Evolutionary conservation across 2,329 filamentous ascomycete species (phyloP).

Genomic region (Escovopsis sp.): DNA sequence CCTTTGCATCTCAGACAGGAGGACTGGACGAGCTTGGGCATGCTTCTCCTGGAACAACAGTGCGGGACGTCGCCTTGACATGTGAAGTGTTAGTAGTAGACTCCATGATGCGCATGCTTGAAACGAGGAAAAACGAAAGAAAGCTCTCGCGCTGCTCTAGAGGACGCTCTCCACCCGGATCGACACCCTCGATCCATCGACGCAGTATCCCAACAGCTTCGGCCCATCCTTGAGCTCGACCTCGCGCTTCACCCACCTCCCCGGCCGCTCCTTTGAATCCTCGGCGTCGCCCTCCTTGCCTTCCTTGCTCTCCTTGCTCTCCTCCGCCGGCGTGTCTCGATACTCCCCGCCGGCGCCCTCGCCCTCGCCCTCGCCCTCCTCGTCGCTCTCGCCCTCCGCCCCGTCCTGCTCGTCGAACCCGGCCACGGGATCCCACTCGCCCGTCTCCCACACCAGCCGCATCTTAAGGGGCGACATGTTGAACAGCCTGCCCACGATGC

Average conservation of each 20-base stretch:
- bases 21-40: too few species aligned
- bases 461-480: conserved; percentile 46
- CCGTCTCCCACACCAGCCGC: conserved; percentile 71
- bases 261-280: conserved; percentile 20
- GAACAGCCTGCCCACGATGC: conserved; percentile 61
- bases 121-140: neutral
- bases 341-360: conserved; percentile 26
- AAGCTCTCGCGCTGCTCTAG: neutral
- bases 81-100: too few species aligned
- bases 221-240: conserved; percentile 69
- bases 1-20: too few species aligned
- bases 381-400: conserved; percentile 37
- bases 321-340: conserved; percentile 18
- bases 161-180: conserved; percentile 48
- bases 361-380: conserved; percentile 24
- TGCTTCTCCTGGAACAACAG: too few species aligned
- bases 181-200: conserved; percentile 57
- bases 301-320: conserved; percentile 11
- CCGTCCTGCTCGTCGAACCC: conserved; percentile 45
- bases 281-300: conserved; percentile 9
- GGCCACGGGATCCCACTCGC: conserved; percentile 71
- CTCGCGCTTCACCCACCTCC: conserved; percentile 61
- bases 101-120: too few species aligned
- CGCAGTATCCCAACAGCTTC: conserved; percentile 66
- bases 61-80: too few species aligned